Evolutionary conservation across 2,329 filamentous ascomycete species (phyloP), one percentile per base, ranked within the genome.

Genomic region (Zasmidium angulare): DNA sequence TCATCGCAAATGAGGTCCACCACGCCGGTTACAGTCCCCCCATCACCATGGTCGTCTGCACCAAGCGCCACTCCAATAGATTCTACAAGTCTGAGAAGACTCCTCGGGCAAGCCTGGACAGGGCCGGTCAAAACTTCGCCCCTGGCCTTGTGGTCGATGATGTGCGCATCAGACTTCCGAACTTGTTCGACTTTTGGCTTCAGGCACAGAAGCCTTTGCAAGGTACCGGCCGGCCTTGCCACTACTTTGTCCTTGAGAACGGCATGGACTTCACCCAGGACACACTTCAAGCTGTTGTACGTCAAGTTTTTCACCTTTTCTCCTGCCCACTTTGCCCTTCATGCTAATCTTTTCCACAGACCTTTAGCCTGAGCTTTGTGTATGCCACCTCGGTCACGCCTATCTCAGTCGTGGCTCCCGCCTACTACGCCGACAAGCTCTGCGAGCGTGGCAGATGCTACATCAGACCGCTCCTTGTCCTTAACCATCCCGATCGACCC

Each of bases 141-240:
- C 54, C 55, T 2, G 63, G 63, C 43, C 20, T 56, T 21, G 58
- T 65, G 1, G 56, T 65, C 4, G 63, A 65, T 23, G 31, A 43
- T 9, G n/a, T 17, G 11, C 4, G 17, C 2, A 52, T 56, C 29
- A 20, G 29, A 14, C 21, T 40, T 14, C 56, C 57, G 3, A 31
- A 46, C 29, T 48, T 19, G 31, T 53, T 47, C n/a, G 61, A 65
- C 49, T 65, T 65, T 53, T 63, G 43, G 50, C 54, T 65, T 1
- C 58, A 61, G 21, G 54, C 61, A 1, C 63, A 65, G 26, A 3
- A 24, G 9, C 36, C 48, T 20, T 11, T 95, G 3, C 84, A 93
- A 72, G 91, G 90, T 0, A 96, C 91, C 0, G 89, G 90, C 0
- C 84, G 89, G 0, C 89, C 91, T 0, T 89, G 89, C 0, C 91